These are phyloP conservation scores for Aurinia saxatilis DNA, from an alignment of 345 rosid genomes.

Conservation along the genomic window DNA sequence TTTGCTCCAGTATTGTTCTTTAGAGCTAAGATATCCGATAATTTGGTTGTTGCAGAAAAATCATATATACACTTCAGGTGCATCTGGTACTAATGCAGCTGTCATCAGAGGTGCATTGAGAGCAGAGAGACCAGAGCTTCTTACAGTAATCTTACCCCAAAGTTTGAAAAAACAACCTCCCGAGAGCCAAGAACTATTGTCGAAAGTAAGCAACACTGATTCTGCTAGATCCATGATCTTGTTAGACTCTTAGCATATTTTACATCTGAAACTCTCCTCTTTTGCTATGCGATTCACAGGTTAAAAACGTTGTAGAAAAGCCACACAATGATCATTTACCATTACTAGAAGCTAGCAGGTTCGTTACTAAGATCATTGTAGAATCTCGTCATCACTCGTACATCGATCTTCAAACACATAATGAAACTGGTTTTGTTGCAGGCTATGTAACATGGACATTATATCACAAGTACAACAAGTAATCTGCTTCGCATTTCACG, in stretches of 20 bases:
- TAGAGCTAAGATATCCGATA: neutral
- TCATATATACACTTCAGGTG: constrained; percentile 96
- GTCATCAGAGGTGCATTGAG: constrained; percentile 97
- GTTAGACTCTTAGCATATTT: neutral
- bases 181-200: constrained; percentile 88
- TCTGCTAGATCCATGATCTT: neutral
- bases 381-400: neutral
- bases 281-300: constrained; percentile 34
- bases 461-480: constrained; percentile 95
- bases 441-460: constrained; percentile 94
- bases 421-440: constrained; percentile 26
- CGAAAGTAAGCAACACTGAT: constrained; percentile 49
- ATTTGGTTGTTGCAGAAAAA: constrained; percentile 65
- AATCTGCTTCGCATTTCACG: constrained; percentile 97
- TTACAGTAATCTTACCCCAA: constrained; percentile 89
- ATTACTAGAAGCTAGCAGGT: constrained; percentile 84
- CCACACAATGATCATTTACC: constrained; percentile 78
- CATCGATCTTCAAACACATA: constrained; percentile 3
- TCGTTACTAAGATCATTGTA: too few relatives aligned
- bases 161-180: constrained; percentile 91
- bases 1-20: neutral
- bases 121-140: constrained; percentile 91
- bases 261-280: neutral
- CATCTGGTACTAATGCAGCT: constrained; percentile 97
- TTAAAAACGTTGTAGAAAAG: constrained; percentile 74